These are phyloP conservation scores for Colletotrichum agaves DNA, from an alignment of 2,329 filamentous ascomycete species.

Conservation along the genomic window DNA sequence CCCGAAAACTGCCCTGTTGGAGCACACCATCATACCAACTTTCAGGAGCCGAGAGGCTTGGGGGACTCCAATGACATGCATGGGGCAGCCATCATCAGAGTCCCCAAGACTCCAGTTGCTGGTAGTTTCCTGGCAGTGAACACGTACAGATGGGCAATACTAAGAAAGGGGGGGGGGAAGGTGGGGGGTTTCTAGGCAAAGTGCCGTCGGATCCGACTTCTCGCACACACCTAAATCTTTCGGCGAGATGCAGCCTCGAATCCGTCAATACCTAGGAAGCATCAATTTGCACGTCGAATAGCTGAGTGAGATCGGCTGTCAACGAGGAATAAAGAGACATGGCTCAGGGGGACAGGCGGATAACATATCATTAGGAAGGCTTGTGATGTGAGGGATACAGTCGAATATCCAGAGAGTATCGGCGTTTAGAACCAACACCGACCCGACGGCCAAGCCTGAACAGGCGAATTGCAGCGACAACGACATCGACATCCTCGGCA, in stretches of 20 bases:
- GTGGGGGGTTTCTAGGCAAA: constrained; percentile 13
- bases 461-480: neutral
- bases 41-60: neutral
- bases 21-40: constrained; percentile 3
- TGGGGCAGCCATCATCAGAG: neutral
- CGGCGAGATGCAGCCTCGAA: constrained; percentile 2
- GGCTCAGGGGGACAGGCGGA: neutral
- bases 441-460: constrained; percentile 5
- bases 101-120: neutral
- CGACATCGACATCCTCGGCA: neutral
- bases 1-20: constrained; percentile 1
- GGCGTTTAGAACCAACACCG: neutral
- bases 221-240: neutral
- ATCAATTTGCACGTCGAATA: neutral
- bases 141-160: neutral
- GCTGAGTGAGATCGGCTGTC: neutral
- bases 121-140: neutral
- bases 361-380: neutral
- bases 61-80: neutral
- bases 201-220: constrained; percentile 26
- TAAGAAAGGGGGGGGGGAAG: neutral
- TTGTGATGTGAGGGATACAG: too few species aligned
- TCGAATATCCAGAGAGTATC: neutral
- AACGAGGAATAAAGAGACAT: neutral
- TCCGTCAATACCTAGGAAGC: neutral